Percentiles rank a stretch among this genome's conserved stretches.
Conservation (phyloP, 768 basidiomycete genomes). For the Calocera cornea region DNA sequence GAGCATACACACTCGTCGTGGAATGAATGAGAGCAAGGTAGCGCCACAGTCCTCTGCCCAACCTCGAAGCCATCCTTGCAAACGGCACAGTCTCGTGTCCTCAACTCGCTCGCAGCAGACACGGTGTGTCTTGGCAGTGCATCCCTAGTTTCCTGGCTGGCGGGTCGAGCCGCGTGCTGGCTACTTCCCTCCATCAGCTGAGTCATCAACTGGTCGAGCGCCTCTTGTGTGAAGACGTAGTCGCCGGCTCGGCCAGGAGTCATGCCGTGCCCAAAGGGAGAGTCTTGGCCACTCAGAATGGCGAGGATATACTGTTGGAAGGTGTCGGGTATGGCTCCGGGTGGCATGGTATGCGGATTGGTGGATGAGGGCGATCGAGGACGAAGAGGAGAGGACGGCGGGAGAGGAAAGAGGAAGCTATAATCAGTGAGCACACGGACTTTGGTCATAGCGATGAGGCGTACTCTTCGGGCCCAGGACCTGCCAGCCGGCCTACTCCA, state of each 20-base stretch:
- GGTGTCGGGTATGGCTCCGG: not conserved
- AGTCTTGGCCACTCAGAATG: not conserved
- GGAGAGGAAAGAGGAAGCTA: not conserved
- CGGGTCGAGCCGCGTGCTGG: not conserved
- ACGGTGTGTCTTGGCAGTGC: not conserved
- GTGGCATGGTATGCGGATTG: not conserved
- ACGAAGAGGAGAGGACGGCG: not conserved
- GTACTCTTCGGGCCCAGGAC: not conserved
- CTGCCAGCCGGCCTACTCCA: not conserved
- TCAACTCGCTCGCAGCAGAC: not conserved
- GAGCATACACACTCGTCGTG: not conserved
- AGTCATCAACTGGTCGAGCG: not conserved
- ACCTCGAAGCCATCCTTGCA: not conserved
- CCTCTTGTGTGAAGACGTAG: not conserved
- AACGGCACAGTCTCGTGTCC: not conserved
- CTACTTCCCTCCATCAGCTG: conserved; percentile 2
- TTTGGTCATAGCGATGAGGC: not conserved
- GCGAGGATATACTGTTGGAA: conserved; percentile 1
- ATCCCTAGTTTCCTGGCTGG: not conserved
- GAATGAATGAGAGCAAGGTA: not conserved
- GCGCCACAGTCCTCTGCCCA: not conserved
- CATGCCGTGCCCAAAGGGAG: not conserved
- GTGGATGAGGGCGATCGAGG: not conserved
- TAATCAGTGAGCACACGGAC: not conserved
- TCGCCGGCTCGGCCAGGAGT: not conserved